Conservation (phyloP, 495 filamentous ascomycete species). For the Aspergillus homomorphus region DNA sequence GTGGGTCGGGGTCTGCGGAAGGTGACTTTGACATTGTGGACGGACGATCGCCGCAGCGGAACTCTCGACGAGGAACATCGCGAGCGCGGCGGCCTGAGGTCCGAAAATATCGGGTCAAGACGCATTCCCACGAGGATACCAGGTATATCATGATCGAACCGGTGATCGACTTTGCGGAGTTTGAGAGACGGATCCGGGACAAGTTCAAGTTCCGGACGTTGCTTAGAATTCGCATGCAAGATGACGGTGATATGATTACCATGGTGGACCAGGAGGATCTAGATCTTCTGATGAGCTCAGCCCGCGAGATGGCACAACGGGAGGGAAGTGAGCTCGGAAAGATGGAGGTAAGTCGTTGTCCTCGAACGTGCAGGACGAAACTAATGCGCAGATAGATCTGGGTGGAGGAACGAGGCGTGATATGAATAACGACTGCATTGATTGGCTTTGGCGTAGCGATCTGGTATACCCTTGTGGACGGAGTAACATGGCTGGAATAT, state of each 20-base stretch:
- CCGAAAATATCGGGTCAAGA: slow-evolving; percentile 78
- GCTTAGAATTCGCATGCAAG: slow-evolving; percentile 82
- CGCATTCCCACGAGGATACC: slow-evolving; percentile 82
- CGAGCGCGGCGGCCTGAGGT: slow-evolving; percentile 36
- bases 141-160: slow-evolving; percentile 85
- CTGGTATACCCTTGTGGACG: slow-evolving; percentile 19
- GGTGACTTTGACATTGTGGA: slow-evolving; percentile 81
- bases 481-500: neutral
- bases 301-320: slow-evolving; percentile 64
- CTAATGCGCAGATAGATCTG: slow-evolving; percentile 51
- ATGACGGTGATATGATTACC: slow-evolving; percentile 91
- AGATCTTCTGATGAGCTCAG: slow-evolving; percentile 71
- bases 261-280: slow-evolving; percentile 96
- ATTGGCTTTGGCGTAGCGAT: neutral
- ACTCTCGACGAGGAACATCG: slow-evolving; percentile 29
- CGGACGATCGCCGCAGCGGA: slow-evolving; percentile 29
- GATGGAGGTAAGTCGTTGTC: slow-evolving; percentile 73
- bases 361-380: neutral
- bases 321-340: slow-evolving; percentile 84
- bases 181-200: slow-evolving; percentile 71
- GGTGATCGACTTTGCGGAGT: slow-evolving; percentile 68
- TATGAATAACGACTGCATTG: slow-evolving; percentile 20
- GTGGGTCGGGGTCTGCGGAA: slow-evolving; percentile 55
- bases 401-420: slow-evolving; percentile 54
- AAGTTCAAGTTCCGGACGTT: slow-evolving; percentile 74